A percentile compares a stretch with the other conserved stretches of the same genome.
phyloP scores from a whole-genome alignment of 2,329 filamentous ascomycete species.

The Diaporthe batatas region DNA sequence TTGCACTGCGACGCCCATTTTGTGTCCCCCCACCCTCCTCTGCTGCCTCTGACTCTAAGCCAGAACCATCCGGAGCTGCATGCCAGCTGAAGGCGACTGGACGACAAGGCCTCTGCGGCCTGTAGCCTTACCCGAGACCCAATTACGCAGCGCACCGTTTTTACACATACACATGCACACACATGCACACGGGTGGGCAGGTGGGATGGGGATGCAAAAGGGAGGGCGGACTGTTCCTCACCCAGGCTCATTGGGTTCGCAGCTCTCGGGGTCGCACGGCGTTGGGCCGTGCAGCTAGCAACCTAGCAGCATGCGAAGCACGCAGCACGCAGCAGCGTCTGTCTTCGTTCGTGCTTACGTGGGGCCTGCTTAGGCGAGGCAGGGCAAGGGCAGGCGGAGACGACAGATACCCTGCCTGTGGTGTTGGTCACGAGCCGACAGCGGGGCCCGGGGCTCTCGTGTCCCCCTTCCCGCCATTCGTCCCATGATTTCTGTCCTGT shows the following conservation, averaged over 20 bases:
- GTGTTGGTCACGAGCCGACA: background rate
- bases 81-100: conserved; percentile 29
- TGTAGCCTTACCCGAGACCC: conserved; percentile 33
- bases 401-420: background rate
- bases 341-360: conserved; percentile 16
- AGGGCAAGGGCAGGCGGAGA: background rate
- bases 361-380: background rate
- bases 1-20: background rate
- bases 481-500: conserved; percentile 27
- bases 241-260: conserved; percentile 31
- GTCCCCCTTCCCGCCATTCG: background rate
- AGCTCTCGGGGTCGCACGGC: conserved; percentile 30
- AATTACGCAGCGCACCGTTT: conserved; percentile 13
- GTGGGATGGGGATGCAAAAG: background rate
- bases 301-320: background rate
- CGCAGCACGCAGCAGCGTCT: background rate
- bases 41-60: background rate
- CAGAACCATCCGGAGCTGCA: conserved; percentile 28
- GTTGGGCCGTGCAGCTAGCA: conserved; percentile 19
- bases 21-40: background rate
- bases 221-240: conserved; percentile 12
- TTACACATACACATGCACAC: background rate
- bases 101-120: conserved; percentile 8
- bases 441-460: background rate
- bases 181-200: background rate